Conservation (phyloP, 1,139 yeast species). For the Geotrichum restrictum region DNA sequence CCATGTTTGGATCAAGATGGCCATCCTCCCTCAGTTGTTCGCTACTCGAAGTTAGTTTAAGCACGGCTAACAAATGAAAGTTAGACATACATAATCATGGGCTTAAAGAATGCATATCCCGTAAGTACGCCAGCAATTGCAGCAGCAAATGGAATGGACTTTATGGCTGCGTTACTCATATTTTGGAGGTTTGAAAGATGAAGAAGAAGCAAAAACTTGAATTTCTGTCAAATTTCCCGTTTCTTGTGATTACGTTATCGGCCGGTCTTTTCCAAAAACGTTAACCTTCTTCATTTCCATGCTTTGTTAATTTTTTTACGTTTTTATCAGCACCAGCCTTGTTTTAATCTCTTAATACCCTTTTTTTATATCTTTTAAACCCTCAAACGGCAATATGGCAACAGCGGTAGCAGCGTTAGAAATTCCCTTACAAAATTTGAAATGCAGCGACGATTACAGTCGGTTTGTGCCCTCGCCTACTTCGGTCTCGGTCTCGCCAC, state of each 20-base stretch:
- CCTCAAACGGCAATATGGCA: neutral
- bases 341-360: neutral
- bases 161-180: slow-evolving; percentile 15
- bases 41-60: slow-evolving; percentile 3
- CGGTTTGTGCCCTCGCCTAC: neutral
- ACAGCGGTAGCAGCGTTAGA: neutral
- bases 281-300: too few relatives aligned
- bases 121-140: slow-evolving; percentile 17
- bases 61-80: neutral
- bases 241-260: too few relatives aligned
- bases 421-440: neutral
- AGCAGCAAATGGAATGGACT: slow-evolving; percentile 17
- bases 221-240: too few relatives aligned
- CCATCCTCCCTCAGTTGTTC: slow-evolving; percentile 20
- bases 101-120: slow-evolving; percentile 18
- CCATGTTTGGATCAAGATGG: slow-evolving; percentile 13
- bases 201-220: too few relatives aligned
- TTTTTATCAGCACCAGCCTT: too few relatives aligned
- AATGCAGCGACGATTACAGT: neutral
- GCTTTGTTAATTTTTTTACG: too few relatives aligned
- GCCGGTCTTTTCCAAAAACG: too few relatives aligned
- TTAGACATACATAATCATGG: slow-evolving; percentile 19
- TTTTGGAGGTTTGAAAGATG: neutral
- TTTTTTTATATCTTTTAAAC: neutral
- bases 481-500: slow-evolving; percentile 2